Percentiles rank a stretch among this genome's conserved stretches.
phyloP scores from a whole-genome alignment of 2,329 filamentous ascomycete species.

The Alternaria solani region DNA sequence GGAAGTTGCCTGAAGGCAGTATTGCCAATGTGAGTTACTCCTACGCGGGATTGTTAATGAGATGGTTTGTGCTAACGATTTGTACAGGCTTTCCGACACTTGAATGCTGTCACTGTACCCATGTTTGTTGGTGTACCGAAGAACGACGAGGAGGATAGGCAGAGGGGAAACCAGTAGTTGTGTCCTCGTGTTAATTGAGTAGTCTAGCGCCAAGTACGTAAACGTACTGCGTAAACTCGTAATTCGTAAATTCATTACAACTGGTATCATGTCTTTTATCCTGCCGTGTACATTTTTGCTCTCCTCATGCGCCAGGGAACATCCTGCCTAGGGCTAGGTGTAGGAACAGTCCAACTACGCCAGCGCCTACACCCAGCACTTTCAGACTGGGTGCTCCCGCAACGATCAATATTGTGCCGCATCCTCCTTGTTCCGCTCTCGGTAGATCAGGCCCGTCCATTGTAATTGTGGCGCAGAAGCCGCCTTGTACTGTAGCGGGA shows the following conservation, averaged over 20 bases:
- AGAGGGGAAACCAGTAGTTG: conserved; percentile 54
- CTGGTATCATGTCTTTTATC: conserved; percentile 8
- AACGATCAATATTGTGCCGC: conserved; percentile 50
- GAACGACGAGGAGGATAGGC: conserved; percentile 60
- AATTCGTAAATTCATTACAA: conserved; percentile 34
- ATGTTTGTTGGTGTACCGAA: conserved; percentile 62
- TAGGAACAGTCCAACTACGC: conserved; percentile 26
- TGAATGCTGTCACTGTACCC: conserved; percentile 62
- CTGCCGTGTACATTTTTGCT: background rate
- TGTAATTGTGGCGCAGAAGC: conserved; percentile 49
- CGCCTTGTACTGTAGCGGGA: conserved; percentile 34
- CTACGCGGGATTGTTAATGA: conserved; percentile 10
- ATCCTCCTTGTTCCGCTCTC: conserved; percentile 42
- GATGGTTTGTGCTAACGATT: conserved; percentile 36
- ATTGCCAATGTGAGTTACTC: conserved; percentile 60
- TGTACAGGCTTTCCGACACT: conserved; percentile 59
- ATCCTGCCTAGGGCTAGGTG: conserved; percentile 41
- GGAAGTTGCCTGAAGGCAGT: conserved; percentile 59
- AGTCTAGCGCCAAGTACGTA: conserved; percentile 13
- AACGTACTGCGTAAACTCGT: conserved; percentile 28
- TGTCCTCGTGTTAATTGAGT: conserved; percentile 12
- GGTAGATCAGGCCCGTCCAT: conserved; percentile 48
- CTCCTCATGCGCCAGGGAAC: conserved; percentile 29
- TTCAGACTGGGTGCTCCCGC: conserved; percentile 31
- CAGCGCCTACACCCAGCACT: conserved; percentile 27